These are phyloP conservation scores for Colletotrichum musicola DNA, from an alignment of 2,329 filamentous ascomycete genomes.

Conservation along the genomic window DNA sequence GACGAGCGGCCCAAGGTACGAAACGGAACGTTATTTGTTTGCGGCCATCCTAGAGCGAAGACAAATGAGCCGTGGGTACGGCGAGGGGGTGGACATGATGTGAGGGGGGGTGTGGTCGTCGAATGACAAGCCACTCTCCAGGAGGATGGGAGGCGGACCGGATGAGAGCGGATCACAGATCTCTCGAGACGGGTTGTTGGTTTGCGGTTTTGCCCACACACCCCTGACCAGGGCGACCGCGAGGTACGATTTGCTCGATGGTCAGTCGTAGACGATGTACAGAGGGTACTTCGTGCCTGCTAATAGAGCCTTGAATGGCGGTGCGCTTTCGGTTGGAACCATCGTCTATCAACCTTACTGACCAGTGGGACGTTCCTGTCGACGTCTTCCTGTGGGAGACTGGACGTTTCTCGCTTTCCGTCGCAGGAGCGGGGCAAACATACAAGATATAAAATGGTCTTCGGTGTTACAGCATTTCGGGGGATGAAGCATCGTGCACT, in stretches of 20 bases:
- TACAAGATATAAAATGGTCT: no score
- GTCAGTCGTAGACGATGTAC: no score
- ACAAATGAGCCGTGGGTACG: constrained; percentile 1
- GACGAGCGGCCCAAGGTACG: constrained; percentile 32
- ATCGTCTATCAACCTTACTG: no score
- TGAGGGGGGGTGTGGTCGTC: constrained; percentile 8
- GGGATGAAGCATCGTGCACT: no score
- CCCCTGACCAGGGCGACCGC: constrained; percentile 7
- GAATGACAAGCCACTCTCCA: constrained; percentile 36
- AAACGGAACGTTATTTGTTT: constrained; percentile 40
- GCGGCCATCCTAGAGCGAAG: constrained; percentile 29
- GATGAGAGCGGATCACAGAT: constrained; percentile 37
- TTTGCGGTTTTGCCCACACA: constrained; percentile 32
- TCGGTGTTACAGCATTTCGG: no score
- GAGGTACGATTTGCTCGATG: constrained; percentile 4
- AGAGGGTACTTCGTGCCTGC: no score
- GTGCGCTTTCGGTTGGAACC: no score
- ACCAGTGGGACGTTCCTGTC: no score
- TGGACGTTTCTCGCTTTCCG: no score
- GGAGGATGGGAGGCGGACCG: constrained; percentile 34
- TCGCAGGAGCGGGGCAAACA: no score
- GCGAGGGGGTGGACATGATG: background rate
- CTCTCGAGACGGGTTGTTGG: constrained; percentile 33
- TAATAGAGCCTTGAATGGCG: no score
- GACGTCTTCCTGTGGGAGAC: no score